Percentiles rank a stretch among this genome's conserved stretches.
phyloP scores from a whole-genome alignment of 441 rosid genomes.

The Kokia cookei region DNA sequence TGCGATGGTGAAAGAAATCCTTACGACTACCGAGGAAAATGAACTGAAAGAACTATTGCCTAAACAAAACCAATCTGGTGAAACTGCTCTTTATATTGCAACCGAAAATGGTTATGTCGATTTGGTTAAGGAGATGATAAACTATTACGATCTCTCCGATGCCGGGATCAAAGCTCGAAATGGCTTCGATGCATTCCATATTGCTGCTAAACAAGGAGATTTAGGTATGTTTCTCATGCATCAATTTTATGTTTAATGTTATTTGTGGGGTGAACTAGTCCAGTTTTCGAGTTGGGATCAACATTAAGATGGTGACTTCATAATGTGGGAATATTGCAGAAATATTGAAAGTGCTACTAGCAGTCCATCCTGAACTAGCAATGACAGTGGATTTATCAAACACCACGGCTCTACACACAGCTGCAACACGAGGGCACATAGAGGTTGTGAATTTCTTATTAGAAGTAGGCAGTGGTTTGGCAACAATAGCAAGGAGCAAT shows the following conservation, averaged over 20 bases:
- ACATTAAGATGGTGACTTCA: background rate
- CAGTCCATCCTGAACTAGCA: conserved; percentile 71
- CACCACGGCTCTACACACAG: conserved; percentile 80
- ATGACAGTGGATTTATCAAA: conserved; percentile 84
- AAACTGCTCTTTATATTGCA: conserved; percentile 83
- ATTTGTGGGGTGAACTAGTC: too few species aligned
- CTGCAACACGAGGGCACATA: conserved; percentile 81
- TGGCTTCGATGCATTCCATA: conserved; percentile 93
- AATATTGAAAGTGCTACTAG: conserved; percentile 53
- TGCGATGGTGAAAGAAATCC: conserved; percentile 36
- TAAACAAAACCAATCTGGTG: conserved; percentile 83
- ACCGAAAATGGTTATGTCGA: conserved; percentile 74
- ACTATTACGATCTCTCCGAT: conserved; percentile 55
- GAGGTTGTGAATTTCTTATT: conserved; percentile 56
- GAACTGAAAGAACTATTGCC: conserved; percentile 43
- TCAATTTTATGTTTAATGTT: background rate
- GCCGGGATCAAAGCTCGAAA: conserved; percentile 87
- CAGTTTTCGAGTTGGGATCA: background rate
- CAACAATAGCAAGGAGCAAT: conserved; percentile 74
- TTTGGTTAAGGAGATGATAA: conserved; percentile 70
- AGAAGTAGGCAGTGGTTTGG: conserved; percentile 63
- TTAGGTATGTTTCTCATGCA: conserved; percentile 35
- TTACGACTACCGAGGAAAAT: conserved; percentile 30
- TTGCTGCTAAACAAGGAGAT: conserved; percentile 95
- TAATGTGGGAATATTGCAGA: conserved; percentile 33